Conservation (phyloP, 192 early-diverging fungal species). For the Coemansia pectinata region DNA sequence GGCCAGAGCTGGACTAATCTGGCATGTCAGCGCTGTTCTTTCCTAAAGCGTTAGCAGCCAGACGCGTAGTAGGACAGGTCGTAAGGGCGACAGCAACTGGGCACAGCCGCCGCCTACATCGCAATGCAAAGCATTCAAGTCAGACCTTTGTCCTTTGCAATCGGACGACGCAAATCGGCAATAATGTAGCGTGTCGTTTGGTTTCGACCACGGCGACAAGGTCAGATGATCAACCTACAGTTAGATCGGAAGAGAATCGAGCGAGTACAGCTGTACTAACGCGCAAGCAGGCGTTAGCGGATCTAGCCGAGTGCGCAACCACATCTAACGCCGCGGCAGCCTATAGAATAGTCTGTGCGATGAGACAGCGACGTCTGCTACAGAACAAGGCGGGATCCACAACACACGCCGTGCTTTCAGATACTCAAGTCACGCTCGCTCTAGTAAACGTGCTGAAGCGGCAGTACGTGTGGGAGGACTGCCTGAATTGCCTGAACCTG, state of each 20-base stretch:
- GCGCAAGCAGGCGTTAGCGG: constrained; percentile 8
- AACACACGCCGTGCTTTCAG: constrained; percentile 22
- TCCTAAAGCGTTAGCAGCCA: not conserved
- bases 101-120: not conserved
- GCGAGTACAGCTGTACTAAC: not conserved
- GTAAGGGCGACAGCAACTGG: not conserved
- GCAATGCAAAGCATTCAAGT: not conserved
- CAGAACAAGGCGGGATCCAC: not conserved
- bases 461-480: constrained; percentile 33
- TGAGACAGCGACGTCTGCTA: constrained; percentile 9
- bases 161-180: not conserved
- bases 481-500: constrained; percentile 24
- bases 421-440: constrained; percentile 14
- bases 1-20: constrained; percentile 2
- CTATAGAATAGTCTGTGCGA: constrained; percentile 11
- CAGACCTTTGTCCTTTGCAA: not conserved
- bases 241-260: not conserved
- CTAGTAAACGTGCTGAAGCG: constrained; percentile 8
- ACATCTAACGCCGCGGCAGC: constrained; percentile 5
- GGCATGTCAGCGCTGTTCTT: constrained; percentile 7
- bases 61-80: not conserved
- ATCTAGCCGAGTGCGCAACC: not conserved
- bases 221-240: not conserved
- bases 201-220: not conserved
- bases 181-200: not conserved